These are phyloP conservation scores for Apiospora koreana DNA, from an alignment of 2,329 filamentous ascomycete species.

Conservation along the genomic window DNA sequence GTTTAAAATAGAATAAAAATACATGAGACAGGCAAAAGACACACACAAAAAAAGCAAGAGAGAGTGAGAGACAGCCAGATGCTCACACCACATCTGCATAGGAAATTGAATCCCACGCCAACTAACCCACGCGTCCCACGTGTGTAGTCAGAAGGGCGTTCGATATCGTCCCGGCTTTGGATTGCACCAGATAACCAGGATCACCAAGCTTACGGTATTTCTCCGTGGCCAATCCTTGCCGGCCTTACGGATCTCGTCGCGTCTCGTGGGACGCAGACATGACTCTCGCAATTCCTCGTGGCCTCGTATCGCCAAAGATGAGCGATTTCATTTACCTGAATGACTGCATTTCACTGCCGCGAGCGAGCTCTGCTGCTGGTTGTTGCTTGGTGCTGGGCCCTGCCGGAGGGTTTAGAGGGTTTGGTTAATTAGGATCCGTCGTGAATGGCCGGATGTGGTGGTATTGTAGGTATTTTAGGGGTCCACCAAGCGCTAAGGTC, in stretches of 20 bases:
- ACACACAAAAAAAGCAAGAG: not conserved
- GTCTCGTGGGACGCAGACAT: not conserved
- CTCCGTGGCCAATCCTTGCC: not conserved
- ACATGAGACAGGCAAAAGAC: not conserved
- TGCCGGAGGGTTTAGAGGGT: not conserved
- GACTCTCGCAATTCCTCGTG: constrained; percentile 7
- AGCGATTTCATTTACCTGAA: not conserved
- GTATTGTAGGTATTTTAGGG: constrained; percentile 8
- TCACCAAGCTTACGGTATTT: not conserved
- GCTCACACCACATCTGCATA: constrained; percentile 3
- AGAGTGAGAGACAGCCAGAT: not conserved
- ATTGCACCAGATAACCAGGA: not conserved
- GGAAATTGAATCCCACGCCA: constrained; percentile 6
- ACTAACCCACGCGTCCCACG: not conserved
- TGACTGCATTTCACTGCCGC: not conserved
- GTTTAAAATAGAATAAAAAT: not conserved
- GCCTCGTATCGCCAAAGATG: not conserved
- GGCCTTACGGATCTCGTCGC: not conserved
- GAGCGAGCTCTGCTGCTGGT: not conserved
- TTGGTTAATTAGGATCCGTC: constrained; percentile 9
- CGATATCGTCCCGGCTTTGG: not conserved
- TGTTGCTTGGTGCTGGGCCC: not conserved
- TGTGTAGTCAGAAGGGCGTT: not conserved
- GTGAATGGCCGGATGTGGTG: constrained; percentile 1
- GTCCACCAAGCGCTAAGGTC: constrained; percentile 8